Base-by-base conservation (phyloP, 108 stramenopile genomes). In the Asterionellopsis glacialis region DNA sequence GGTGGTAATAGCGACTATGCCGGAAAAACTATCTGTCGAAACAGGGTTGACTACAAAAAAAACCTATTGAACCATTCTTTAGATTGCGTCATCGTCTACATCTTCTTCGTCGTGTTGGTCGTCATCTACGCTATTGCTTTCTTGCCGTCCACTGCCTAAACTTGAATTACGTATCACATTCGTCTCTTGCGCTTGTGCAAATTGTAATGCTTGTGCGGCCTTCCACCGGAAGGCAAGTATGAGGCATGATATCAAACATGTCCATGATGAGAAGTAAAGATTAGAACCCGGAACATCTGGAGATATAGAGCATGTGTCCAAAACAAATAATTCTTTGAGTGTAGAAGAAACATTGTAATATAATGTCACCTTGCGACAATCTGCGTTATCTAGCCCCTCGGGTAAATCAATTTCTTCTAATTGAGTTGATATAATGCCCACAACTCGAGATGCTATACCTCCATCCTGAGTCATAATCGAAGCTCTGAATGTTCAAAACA, bases 161-260 rank as follows among this genome's bases (percentile, higher is more conserved):
- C 6, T 7, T 19, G 19, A 1, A 19, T 16, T 21, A 9, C 47
- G 47, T 9, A 21, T 21, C 16, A 48, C 19, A 48, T 58, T 54
- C 9, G 16, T 16, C 5, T 16, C 47, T 48, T 33, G 33, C 1
- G 85, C 74, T 50, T 83, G 77, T n/a, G 87, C 87, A 63, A 88
- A 84, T 52, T 80, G 75, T 28, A 84, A 57, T 15, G 87, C 87
- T 25, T 81, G 74, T n/a, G 80, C 80, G 16, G 80, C 71, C 45
- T 88, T 88, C 87, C 87, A 88, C 47, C 65, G 75, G 1, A 84
- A 74, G 19, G 83, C 66, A 45, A 88, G 67, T 33, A 57, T 71
- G 12, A 84, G 21, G 19, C 71, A 73, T 7, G 81, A 41, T 3
- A 78, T 45, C 49, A 88, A 72, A 18, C 72, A 73, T 19, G 51